Evolutionary conservation across 164 flowering plant genomes (phyloP).

Genomic region (Vitis labrusca): DNA sequence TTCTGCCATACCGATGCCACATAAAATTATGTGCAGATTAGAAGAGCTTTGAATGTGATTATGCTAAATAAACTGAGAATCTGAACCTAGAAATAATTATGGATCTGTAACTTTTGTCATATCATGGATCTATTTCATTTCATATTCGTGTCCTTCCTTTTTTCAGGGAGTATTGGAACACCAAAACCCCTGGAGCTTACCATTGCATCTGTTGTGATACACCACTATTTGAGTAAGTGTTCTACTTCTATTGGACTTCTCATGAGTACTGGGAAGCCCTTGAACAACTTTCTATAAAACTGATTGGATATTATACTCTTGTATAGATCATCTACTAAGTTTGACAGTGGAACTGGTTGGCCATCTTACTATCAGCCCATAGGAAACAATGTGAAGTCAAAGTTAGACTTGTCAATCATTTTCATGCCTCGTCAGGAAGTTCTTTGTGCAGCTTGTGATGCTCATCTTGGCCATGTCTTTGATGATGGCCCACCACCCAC

Average conservation of each 20-base stretch:
- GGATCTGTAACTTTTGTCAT: background rate
- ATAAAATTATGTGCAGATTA: too few relatives aligned
- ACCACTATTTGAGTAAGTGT: conserved; percentile 81
- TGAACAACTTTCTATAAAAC: background rate
- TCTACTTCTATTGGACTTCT: background rate
- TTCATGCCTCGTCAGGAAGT: conserved; percentile 95
- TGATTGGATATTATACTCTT: conserved; percentile 4
- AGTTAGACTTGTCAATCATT: conserved; percentile 78
- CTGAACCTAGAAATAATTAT: too few relatives aligned
- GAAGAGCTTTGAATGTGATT: too few relatives aligned
- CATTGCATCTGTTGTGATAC: conserved; percentile 88
- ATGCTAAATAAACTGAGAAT: too few relatives aligned
- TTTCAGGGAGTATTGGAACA: conserved; percentile 81
- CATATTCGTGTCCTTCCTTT: background rate
- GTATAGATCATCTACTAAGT: conserved; percentile 81
- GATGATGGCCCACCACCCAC: conserved; percentile 95
- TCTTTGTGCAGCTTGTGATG: conserved; percentile 72
- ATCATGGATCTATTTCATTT: background rate
- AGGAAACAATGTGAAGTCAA: conserved; percentile 77
- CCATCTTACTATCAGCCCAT: conserved; percentile 83
- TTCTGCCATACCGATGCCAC: background rate
- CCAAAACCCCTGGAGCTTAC: conserved; percentile 79
- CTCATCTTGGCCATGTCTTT: conserved; percentile 94
- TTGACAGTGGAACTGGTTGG: conserved; percentile 98
- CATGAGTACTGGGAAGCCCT: background rate